phyloP scores from a whole-genome alignment of 306 rosid species.

The Styphnolobium japonicum region DNA sequence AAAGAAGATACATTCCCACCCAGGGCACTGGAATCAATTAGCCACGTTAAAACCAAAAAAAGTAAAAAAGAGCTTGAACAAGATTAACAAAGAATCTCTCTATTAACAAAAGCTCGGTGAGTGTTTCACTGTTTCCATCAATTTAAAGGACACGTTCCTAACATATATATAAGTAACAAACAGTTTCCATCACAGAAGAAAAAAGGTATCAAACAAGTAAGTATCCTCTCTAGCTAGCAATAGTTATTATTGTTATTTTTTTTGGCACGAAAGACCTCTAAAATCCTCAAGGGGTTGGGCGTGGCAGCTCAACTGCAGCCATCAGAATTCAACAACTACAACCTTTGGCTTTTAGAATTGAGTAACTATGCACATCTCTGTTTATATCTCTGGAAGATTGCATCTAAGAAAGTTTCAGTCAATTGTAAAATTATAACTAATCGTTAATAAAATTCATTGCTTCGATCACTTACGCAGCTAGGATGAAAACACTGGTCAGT shows the following conservation, averaged over 20 bases:
- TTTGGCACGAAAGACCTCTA: neutral
- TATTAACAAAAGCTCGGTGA: neutral
- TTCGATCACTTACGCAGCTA: neutral
- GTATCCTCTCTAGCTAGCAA: neutral
- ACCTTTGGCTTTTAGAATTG: neutral
- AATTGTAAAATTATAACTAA: too few species aligned
- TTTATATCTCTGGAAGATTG: neutral
- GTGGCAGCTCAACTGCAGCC: conserved; percentile 23
- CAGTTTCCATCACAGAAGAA: neutral
- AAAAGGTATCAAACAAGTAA: neutral
- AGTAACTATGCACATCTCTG: neutral
- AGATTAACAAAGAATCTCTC: too few species aligned
- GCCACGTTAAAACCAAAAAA: neutral
- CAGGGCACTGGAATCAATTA: neutral
- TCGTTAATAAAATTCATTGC: too few species aligned
- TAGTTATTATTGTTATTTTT: neutral
- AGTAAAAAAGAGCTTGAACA: neutral
- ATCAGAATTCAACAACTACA: conserved; percentile 13
- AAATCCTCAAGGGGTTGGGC: neutral
- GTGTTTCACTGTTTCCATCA: neutral
- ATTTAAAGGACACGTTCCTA: neutral
- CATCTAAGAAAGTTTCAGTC: neutral
- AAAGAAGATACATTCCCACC: neutral
- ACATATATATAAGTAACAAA: neutral
- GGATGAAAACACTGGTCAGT: neutral